These are phyloP conservation scores for Penicillium hordei DNA, from an alignment of 2,329 filamentous ascomycete genomes.

Conservation along the genomic window DNA sequence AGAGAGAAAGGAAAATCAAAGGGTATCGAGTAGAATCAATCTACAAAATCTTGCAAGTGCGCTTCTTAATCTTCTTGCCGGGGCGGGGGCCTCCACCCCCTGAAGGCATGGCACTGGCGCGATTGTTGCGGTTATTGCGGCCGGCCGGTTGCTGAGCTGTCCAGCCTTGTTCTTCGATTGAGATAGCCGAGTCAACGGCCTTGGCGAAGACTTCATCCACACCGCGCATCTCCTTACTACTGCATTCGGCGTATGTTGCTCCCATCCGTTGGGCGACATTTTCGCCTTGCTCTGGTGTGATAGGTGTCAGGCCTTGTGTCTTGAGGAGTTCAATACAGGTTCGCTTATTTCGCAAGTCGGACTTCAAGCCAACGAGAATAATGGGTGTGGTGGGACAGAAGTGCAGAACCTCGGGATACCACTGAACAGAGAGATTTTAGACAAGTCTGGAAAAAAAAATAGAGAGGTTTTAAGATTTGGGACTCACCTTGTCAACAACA, in stretches of 20 bases:
- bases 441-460: not conserved
- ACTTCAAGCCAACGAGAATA: slow-evolving; percentile 94
- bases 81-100: slow-evolving; percentile 38
- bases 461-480: not conserved
- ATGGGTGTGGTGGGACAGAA: slow-evolving; percentile 98
- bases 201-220: slow-evolving; percentile 95
- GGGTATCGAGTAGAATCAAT: slow-evolving; percentile 18
- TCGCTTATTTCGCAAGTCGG: slow-evolving; percentile 90
- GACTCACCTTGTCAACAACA: slow-evolving; percentile 90
- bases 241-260: slow-evolving; percentile 96
- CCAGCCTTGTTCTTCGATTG: slow-evolving; percentile 66
- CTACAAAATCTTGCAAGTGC: slow-evolving; percentile 77
- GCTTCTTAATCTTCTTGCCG: slow-evolving; percentile 74
- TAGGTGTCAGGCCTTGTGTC: slow-evolving; percentile 92
- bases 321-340: slow-evolving; percentile 98
- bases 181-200: slow-evolving; percentile 86
- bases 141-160: slow-evolving; percentile 30
- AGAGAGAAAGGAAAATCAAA: slow-evolving; percentile 15
- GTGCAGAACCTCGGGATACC: slow-evolving; percentile 98
- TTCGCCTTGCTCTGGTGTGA: slow-evolving; percentile 86
- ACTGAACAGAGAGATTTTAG: slow-evolving; percentile 56
- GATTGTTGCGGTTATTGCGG: slow-evolving; percentile 18
- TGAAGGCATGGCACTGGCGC: slow-evolving; percentile 30
- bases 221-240: slow-evolving; percentile 89
- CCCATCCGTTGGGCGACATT: slow-evolving; percentile 90